Evolutionary conservation across 371 early-diverging fungal genomes (phyloP), one percentile per base, ranked within the genome.

Genomic region (Nosema muscidifuracis): DNA sequence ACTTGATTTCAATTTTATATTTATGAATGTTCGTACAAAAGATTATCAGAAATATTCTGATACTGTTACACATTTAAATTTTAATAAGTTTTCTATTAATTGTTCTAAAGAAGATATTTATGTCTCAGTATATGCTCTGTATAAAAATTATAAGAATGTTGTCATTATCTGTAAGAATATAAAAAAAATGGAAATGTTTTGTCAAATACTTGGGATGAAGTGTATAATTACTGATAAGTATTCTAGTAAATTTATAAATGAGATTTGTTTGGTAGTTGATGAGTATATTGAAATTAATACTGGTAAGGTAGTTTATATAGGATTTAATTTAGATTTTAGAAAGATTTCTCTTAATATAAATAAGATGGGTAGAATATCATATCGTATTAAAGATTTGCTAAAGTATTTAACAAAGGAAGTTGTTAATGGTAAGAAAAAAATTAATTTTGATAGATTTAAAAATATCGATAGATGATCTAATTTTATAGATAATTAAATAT

Each of bases 381-480:
- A 76, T 33, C 60, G 73, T 33, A 60, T 76, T n/a, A 38, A 44
- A 40, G 71, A 71, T 67, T 53, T 76, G 22, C 24, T 66, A 22
- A 51, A 47, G 22, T 18, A 18, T 28, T 24, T 76, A 20, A 72
- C 51, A 13, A 57, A 43, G 3, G 53, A 36, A 33, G 77, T 76
- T 30, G 60, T 65, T 18, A 53, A 62, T 36, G 66, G 77, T 10
- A 76, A 42, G 47, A 64, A 20, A 44, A 26, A 58, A 16, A 26
- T 76, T 30, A 51, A 72, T 60, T 51, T 20, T 36, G 40, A 24
- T 15, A 67, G 67, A 24, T 72, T 69, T 24, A 33, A 47, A 24
- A 24, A 71, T 28, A 75, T 75, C 10, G 38, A 67, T 6, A 66
- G 34, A 66, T 53, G 33, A 53, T 24, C n/a, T n/a, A n/a, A n/a